Evolutionary conservation across 1,139 yeast genomes (phyloP).

Genomic region (Scheffersomyces lignicola): DNA sequence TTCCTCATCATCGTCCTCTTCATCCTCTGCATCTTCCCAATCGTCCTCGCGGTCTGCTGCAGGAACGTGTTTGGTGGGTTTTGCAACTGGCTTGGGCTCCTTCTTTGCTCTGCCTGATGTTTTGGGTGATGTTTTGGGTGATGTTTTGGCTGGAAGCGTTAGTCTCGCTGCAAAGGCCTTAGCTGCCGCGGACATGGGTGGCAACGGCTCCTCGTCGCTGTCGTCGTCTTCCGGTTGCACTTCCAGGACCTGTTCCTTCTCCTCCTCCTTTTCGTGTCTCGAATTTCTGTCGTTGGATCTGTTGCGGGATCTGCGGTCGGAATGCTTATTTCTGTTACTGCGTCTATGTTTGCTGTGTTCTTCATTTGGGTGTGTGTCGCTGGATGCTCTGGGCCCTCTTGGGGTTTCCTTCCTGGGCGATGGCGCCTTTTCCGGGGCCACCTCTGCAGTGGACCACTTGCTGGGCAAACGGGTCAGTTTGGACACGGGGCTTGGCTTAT

Average conservation of each 20-base stretch:
- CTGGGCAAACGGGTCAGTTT: slow-evolving; percentile 8
- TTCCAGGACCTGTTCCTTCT: slow-evolving; percentile 1
- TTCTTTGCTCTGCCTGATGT: too few relatives aligned
- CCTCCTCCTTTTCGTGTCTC: slow-evolving; percentile 6
- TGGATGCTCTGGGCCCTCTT: slow-evolving; percentile 3
- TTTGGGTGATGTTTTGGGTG: background rate
- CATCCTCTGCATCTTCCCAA: slow-evolving; percentile 4
- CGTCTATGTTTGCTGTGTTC: background rate
- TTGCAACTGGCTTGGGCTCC: background rate
- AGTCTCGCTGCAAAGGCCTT: slow-evolving; percentile 23
- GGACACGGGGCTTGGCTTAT: slow-evolving; percentile 13
- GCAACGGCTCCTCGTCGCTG: slow-evolving; percentile 14
- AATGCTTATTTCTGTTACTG: background rate
- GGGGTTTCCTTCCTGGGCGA: background rate
- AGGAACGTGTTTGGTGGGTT: background rate
- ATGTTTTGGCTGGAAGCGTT: slow-evolving; percentile 6
- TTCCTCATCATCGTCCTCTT: slow-evolving; percentile 10
- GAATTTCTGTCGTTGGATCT: background rate
- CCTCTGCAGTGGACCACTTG: slow-evolving; percentile 1
- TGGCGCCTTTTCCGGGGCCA: background rate
- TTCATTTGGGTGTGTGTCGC: background rate
- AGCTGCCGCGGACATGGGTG: slow-evolving; percentile 25
- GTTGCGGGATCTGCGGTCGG: background rate
- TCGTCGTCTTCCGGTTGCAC: slow-evolving; percentile 3
- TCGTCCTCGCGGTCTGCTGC: slow-evolving; percentile 3